Percentiles rank a stretch among this genome's conserved stretches.
Evolutionary conservation across 2,329 filamentous ascomycete genomes (phyloP).

Genomic region (Pyrenochaeta sp.): DNA sequence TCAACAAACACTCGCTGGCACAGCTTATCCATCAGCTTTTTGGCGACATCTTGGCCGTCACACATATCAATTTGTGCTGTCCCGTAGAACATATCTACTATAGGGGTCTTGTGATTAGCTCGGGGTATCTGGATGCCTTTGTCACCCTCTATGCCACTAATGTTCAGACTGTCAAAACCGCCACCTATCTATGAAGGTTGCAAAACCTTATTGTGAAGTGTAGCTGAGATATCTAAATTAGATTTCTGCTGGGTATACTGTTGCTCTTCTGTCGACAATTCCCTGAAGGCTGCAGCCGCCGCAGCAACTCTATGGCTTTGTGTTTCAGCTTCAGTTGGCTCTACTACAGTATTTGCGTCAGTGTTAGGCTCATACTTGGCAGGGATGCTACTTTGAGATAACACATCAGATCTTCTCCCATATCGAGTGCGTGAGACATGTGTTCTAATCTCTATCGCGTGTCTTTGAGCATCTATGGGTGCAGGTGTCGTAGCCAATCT

Average conservation of each 20-base stretch:
- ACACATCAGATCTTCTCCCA: not conserved
- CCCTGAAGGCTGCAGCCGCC: not conserved
- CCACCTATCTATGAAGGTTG: not conserved
- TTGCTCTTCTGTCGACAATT: slow-evolving; percentile 6
- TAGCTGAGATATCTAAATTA: not conserved
- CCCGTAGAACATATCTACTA: too few species aligned
- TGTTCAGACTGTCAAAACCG: too few species aligned
- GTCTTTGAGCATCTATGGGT: slow-evolving; percentile 3
- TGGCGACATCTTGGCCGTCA: too few species aligned
- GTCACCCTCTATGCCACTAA: too few species aligned
- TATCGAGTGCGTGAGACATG: not conserved
- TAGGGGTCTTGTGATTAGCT: too few species aligned
- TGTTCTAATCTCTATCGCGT: not conserved
- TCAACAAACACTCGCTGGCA: too few species aligned
- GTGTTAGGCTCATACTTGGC: slow-evolving; percentile 4
- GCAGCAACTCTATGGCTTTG: not conserved
- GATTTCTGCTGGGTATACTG: not conserved
- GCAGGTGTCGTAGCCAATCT: slow-evolving; percentile 9
- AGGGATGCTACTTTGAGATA: not conserved
- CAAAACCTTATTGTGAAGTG: not conserved
- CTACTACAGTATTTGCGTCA: not conserved
- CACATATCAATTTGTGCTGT: too few species aligned
- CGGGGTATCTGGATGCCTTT: too few species aligned
- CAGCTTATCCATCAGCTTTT: too few species aligned
- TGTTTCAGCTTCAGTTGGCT: not conserved